Base-by-base conservation (phyloP, 73 alveolate genomes). In the Paramecium caudatum region DNA sequence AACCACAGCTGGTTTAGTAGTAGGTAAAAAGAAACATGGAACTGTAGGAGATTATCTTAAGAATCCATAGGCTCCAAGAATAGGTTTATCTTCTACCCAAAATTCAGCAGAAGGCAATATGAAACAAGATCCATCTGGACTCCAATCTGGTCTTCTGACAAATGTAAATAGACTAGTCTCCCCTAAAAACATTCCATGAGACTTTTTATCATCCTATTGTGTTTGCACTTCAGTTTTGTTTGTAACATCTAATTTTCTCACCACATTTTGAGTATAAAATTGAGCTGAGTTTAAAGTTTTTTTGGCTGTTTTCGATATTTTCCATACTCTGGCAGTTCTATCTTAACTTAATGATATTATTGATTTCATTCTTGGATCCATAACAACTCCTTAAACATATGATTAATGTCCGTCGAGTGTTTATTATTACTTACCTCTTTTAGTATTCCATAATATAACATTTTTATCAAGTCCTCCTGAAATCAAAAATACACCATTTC, bases 111-210 rank as follows among this genome's bases (percentile, higher is more conserved):
- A 95, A n/a, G 98, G 98, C 33, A 92, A 84, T 0, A 95, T 43
- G 86, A 91, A 91, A 82, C 93, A 93, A 1, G 96, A 63, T 23
- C 99, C 99, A 82, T 97, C 99, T 4, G 99, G 99, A 90, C 98
- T 93, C 93, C 97, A 97, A 50, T 96, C 91, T 41, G 97, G 96
- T 80, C 99, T 84, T 78, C 99, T 46, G 13, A 95, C 97, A 85
- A 97, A 97, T 1, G 98, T 80, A 32, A 82, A 78, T 55, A 95
- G 95, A 88, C 95, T 97, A 15, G 93, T 95, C 61, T 95, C 99
- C 55, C 96, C 99, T 8, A 95, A 88, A 80, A 95, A 95, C 95
- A 95, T 95, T 17, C 98, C 83, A 49, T 91, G 91, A 46, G 90
- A 43, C 84, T 46, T 63, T 21, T 23, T 88, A 82, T 30, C 91